Evolutionary conservation across 116 monocot species (phyloP).

Genomic region (Dioscorea cayenensis): DNA sequence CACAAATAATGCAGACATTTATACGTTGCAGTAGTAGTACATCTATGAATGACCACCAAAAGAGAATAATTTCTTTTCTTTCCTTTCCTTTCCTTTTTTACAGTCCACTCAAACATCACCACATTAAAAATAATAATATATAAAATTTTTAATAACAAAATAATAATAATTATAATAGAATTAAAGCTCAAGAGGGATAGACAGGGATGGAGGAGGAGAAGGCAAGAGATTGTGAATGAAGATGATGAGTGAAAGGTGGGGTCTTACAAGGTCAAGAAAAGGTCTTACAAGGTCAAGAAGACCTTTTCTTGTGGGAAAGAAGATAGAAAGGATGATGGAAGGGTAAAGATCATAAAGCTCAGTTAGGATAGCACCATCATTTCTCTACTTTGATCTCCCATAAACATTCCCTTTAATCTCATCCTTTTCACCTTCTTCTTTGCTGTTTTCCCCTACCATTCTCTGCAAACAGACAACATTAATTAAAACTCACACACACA

Average conservation of each 20-base stretch:
- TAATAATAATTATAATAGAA: not conserved
- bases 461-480: too few species aligned
- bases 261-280: constrained; percentile 21
- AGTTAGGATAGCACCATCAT: constrained; percentile 8
- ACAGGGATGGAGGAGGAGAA: not conserved
- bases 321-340: not conserved
- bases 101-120: not conserved
- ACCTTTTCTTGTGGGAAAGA: not conserved
- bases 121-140: not conserved
- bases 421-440: too few species aligned
- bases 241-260: not conserved
- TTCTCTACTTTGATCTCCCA: not conserved
- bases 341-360: not conserved
- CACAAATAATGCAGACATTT: not conserved
- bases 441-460: too few species aligned
- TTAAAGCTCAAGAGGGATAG: constrained; percentile 11
- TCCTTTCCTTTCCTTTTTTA: too few species aligned
- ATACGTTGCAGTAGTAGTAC: not conserved
- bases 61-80: not conserved
- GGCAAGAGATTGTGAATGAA: not conserved
- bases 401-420: not conserved
- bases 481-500: too few species aligned
- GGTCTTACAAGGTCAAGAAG: constrained; percentile 19
- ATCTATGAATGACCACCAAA: not conserved
- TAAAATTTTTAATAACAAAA: not conserved